Base-by-base conservation (phyloP, 257 asterid genomes). In the Nicotiana obtusifolia region DNA sequence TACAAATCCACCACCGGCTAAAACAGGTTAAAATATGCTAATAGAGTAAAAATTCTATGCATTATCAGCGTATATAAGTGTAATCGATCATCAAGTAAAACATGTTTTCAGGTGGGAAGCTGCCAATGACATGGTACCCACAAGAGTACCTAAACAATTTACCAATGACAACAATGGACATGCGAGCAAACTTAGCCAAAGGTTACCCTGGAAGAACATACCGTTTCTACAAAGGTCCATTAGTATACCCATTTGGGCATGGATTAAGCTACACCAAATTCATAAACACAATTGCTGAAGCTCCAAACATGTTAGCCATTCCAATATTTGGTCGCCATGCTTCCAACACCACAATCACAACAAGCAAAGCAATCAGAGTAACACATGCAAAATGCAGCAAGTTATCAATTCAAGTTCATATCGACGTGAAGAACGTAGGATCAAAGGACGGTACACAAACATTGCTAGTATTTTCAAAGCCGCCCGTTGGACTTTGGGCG, bases 91-190 rank as follows among this genome's bases (percentile, higher is more conserved):
- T 24, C 5, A 4, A 26, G 26, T 17, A 65, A 65, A 65, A 30
- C 11, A 52, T 52, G 19, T 52, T 52, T 52, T 52, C 62, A 93
- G 97, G 95, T 84, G 98, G 98, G 33, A 94, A 91, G 89, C 92
- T 94, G 41, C 97, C 98, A 1, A 90, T 91, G 95, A 93, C 98
- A 76, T 94, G 98, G 98, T 94, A 94, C 76, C 97, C 97, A 15
- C 97, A 94, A 77, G 89, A 90, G 20, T 94, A 90, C 87, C 91
- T 91, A 6, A 80, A 86, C 80, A 90, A 88, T 81, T 52, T 93
- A 37, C 93, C 97, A 10, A 94, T 94, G 98, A 91, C 97, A 60
- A 49, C 84, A 24, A 92, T 92, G 97, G 92, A 86, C 49, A 90
- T 94, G 98, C 84, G 98, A 64, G 59, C 97, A 4, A 66, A 89